Evolutionary conservation across 371 early-diverging fungal species (phyloP), one percentile per base, ranked within the genome.

Genomic region (Scutellospora calospora): DNA sequence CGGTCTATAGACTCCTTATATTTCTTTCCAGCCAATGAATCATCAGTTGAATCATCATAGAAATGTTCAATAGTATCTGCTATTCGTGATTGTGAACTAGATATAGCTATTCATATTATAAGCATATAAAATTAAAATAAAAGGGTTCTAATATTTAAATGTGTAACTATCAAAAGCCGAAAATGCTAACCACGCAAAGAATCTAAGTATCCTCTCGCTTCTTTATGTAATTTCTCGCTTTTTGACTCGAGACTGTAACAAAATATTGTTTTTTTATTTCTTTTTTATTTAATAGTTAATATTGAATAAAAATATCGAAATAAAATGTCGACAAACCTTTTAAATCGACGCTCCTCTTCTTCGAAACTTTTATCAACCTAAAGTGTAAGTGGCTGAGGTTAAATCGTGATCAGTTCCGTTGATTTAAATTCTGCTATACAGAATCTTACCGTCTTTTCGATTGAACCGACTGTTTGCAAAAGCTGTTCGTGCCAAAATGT

Each of bases 181-280:
- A 54, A 16, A 29, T 29, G 14, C 79, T 80, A 86, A 93, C 95
- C 93, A 86, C 94, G 82, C 52, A 98, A 88, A 25, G 97, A 91
- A 81, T 95, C 94, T 51, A 97, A 88, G 84, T 97, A 98, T 31
- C 96, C 96, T 84, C 95, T 96, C n/a, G 98, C 92, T 85, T 98
- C 97, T 79, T 93, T 94, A 81, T 96, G 91, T 5, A 98, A 87
- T 59, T 90, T 92, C 81, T 97, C 96, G 2, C 94, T 90, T 72
- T 97, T 97, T 31, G 89, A 85, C 84, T 98, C 97, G 38, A 97
- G 89, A 55, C 97, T 97, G 83, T n/a, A 65, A 66, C 55, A 76
- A 63, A 68, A 33, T 27, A 33, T 49, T 81, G 2, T 16, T 3
- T 51, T 27, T 41, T 52, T 49, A 20, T 52, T 1, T 68, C 29